Evolutionary conservation across 2,329 filamentous ascomycete genomes (phyloP), one percentile per base, ranked within the genome.

Genomic region (Monilinia vaccinii-corymbosi): DNA sequence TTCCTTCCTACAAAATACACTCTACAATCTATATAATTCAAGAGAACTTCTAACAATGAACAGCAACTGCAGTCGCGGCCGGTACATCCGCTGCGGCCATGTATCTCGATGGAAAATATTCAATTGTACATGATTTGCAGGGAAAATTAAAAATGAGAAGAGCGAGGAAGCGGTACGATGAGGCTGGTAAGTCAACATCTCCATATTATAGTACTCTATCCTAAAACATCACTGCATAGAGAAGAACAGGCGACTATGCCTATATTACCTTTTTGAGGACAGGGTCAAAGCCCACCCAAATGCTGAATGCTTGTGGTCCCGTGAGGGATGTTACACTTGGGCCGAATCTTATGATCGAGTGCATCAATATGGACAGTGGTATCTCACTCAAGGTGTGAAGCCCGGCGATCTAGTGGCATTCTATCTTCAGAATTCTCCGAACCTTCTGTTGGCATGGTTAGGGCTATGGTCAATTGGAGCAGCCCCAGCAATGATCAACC

Each of bases 401-500:
- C 78, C 80, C 0, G 79, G 80, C 4, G 79, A 88, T 38, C 74
- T 88, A 2, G 84, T 89, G 0, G 82, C 79, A 4, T 76, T 89
- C 61, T 88, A 86, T 71, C 80, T 89, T 71, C 79, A 78, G 67
- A 90, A 89, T 71, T 81, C 82, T 16, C 78, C 83, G 0, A 85
- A 89, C 59, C 88, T 89, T 65, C 67, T 87, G 10, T 81, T 87
- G 52, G 79, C 80, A 3, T 87, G 85, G 81, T 69, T 89, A 45
- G 86, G 81, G 0, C 73, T 86, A 3, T 81, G 81, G 77, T 79
- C 82, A 11, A 81, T 89, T 59, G 87, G 87, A 4, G 83, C 83
- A 16, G 84, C 84, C 0, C 87, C 87, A 0, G 86, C 87, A 0
- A 79, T 87, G 72, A 85, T 90, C 70, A 90, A 90, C 70, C 83